These are phyloP conservation scores for Fusarium multiceps DNA, from an alignment of 2,329 filamentous ascomycete species.

Conservation along the genomic window DNA sequence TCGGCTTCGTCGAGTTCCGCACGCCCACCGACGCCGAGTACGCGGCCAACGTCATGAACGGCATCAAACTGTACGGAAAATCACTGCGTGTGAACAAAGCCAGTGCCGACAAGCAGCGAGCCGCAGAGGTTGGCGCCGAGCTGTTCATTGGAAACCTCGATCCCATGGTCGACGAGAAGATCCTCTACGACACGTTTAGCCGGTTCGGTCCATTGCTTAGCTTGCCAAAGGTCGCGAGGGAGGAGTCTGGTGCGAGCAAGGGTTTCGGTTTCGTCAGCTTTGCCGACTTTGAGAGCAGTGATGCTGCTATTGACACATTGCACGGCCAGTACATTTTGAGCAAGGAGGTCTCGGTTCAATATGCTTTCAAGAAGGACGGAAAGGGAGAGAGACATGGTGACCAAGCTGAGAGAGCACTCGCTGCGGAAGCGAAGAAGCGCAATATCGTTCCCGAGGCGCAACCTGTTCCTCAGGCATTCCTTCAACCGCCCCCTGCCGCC, in stretches of 20 bases:
- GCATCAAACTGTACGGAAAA: conserved; percentile 91
- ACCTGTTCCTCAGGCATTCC: conserved; percentile 78
- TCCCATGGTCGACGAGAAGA: conserved; percentile 92
- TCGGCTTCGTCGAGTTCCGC: conserved; percentile 98
- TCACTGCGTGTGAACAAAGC: conserved; percentile 96
- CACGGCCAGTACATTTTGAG: conserved; percentile 97
- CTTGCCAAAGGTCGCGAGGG: conserved; percentile 90
- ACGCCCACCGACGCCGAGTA: conserved; percentile 97
- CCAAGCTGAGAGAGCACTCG: conserved; percentile 89
- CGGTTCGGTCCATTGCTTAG: conserved; percentile 88
- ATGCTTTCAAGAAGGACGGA: conserved; percentile 99
- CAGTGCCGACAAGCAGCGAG: conserved; percentile 91
- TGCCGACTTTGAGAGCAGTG: conserved; percentile 91
- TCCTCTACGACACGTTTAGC: conserved; percentile 92
- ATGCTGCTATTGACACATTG: conserved; percentile 91
- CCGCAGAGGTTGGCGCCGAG: conserved; percentile 93
- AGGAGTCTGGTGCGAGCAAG: conserved; percentile 89
- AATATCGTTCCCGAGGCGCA: conserved; percentile 88
- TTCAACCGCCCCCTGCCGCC: conserved; percentile 53
- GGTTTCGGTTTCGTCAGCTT: conserved; percentile 97
- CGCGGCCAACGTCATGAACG: conserved; percentile 95
- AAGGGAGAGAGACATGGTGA: conserved; percentile 97
- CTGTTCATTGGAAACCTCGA: conserved; percentile 97
- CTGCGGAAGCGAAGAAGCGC: conserved; percentile 91
- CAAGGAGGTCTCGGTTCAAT: conserved; percentile 96